Conservation (phyloP, 164 flowering plant genomes). For the Macadamia tetraphylla region DNA sequence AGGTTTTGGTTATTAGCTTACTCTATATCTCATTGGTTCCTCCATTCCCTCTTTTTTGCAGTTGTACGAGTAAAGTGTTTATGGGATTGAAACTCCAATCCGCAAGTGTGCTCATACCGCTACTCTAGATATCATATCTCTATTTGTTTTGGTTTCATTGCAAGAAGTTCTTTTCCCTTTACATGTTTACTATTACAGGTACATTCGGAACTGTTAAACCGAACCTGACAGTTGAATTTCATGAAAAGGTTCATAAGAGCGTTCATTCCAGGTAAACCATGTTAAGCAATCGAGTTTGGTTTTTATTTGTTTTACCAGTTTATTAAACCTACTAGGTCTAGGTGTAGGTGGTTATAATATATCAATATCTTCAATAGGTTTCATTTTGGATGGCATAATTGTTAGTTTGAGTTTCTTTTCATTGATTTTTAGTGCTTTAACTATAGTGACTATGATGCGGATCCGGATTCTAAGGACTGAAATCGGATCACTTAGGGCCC, state of each 20-base stretch:
- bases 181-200: slow-evolving; percentile 23
- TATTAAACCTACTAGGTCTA: neutral
- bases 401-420: too few relatives aligned
- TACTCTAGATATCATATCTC: neutral
- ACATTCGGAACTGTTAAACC: slow-evolving; percentile 33
- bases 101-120: slow-evolving; percentile 26
- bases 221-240: slow-evolving; percentile 48
- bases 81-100: slow-evolving; percentile 57
- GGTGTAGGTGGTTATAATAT: too few relatives aligned
- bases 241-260: slow-evolving; percentile 47
- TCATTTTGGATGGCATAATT: too few relatives aligned
- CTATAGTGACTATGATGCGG: too few relatives aligned
- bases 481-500: too few relatives aligned
- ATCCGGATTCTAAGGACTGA: too few relatives aligned
- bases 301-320: neutral
- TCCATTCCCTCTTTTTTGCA: slow-evolving; percentile 11
- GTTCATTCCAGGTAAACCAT: slow-evolving; percentile 36
- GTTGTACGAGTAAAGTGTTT: slow-evolving; percentile 45
- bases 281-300: neutral
- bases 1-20: neutral
- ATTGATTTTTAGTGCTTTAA: too few relatives aligned
- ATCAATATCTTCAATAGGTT: too few relatives aligned
- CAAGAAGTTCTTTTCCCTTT: neutral
- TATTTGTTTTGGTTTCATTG: neutral
- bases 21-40: too few relatives aligned